Evolutionary conservation across 2,329 filamentous ascomycete species (phyloP).

Genomic region (Colletotrichum abscissum): DNA sequence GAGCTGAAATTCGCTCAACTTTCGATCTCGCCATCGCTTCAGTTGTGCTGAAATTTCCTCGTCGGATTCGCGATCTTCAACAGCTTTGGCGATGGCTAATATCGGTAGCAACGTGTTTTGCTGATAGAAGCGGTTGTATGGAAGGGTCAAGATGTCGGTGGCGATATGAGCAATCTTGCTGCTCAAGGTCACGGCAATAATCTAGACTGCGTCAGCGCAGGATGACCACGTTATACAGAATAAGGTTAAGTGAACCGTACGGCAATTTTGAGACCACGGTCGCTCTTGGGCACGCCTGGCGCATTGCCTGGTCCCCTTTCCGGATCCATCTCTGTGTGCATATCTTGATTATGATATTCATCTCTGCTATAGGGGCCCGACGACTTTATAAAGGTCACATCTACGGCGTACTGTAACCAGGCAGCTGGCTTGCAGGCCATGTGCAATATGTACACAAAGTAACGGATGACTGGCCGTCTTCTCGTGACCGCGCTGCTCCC

Average conservation of each 20-base stretch:
- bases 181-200: conserved; percentile 17
- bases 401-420: background rate
- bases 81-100: conserved; percentile 35
- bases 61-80: conserved; percentile 27
- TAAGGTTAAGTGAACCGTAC: background rate
- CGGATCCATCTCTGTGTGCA: conserved; percentile 1
- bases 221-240: background rate
- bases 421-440: background rate
- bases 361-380: background rate
- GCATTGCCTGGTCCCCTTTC: conserved; percentile 13
- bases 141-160: conserved; percentile 39
- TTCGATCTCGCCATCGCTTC: conserved; percentile 38
- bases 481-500: conserved; percentile 25
- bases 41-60: conserved; percentile 36
- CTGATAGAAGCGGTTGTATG: conserved; percentile 42
- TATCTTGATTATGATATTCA: background rate
- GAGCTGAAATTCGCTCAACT: conserved; percentile 40
- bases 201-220: conserved; percentile 18
- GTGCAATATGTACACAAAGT: background rate
- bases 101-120: conserved; percentile 41
- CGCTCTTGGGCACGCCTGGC: conserved; percentile 24
- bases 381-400: conserved; percentile 16
- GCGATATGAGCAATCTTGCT: conserved; percentile 26
- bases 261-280: conserved; percentile 17
- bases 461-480: conserved; percentile 26